Percentiles rank a stretch among this genome's conserved stretches.
phyloP scores from a whole-genome alignment of 192 early-diverging fungal species.

The Mortierella antarctica region DNA sequence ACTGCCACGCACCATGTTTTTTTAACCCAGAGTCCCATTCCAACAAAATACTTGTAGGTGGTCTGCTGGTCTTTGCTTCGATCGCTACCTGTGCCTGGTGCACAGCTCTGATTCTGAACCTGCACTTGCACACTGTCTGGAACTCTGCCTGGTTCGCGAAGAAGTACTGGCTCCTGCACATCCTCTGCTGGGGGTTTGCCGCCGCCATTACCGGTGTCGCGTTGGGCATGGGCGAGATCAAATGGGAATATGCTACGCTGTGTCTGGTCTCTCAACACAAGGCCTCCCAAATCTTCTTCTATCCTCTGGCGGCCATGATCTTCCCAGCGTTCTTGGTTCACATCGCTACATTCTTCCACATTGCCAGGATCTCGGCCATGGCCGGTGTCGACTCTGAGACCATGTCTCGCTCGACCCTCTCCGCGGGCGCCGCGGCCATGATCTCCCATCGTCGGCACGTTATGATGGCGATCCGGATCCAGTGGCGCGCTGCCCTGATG shows the following conservation, averaged over 20 bases:
- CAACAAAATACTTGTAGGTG: constrained; percentile 39
- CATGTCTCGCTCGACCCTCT: constrained; percentile 52
- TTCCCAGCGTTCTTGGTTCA: constrained; percentile 62
- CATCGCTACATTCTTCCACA: constrained; percentile 63
- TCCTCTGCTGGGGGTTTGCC: constrained; percentile 63
- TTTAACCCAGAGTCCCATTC: not conserved
- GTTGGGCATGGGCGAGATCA: constrained; percentile 51
- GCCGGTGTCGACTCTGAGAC: constrained; percentile 40
- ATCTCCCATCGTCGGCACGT: constrained; percentile 59
- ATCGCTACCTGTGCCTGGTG: constrained; percentile 57
- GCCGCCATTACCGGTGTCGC: constrained; percentile 48
- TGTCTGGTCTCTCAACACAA: constrained; percentile 57
- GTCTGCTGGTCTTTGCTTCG: constrained; percentile 59
- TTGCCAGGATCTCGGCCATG: constrained; percentile 50
- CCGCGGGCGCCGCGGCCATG: constrained; percentile 27
- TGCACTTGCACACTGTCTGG: constrained; percentile 69
- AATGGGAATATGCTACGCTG: constrained; percentile 62
- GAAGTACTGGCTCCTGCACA: constrained; percentile 55
- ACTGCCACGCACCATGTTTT: not conserved
- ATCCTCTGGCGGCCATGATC: constrained; percentile 63
- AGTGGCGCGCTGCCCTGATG: constrained; percentile 66
- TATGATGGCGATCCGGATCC: constrained; percentile 62
- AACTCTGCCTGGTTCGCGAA: constrained; percentile 59
- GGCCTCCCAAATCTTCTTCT: constrained; percentile 60
- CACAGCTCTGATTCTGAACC: constrained; percentile 58